phyloP scores from a whole-genome alignment of 208 protist genomes.

The Crithidia thermophila region DNA sequence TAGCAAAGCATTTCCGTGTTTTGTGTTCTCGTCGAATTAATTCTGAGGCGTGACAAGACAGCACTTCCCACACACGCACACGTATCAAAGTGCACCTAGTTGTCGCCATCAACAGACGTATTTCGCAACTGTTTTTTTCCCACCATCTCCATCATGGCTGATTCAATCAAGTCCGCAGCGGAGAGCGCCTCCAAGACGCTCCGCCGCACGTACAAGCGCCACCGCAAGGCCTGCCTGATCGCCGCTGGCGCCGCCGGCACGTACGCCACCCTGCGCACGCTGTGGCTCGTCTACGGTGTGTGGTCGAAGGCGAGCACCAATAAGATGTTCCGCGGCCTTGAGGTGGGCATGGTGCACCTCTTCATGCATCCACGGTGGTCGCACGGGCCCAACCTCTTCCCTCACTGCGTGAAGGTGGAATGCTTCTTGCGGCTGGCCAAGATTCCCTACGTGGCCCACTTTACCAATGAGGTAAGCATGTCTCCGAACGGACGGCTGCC shows the following conservation, averaged over 20 bases:
- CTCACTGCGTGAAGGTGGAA: constrained; percentile 71
- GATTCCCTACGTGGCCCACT: constrained; percentile 73
- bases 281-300: constrained; percentile 26
- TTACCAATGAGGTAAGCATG: constrained; percentile 57
- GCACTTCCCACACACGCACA: too few relatives aligned
- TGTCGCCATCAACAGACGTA: too few relatives aligned
- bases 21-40: too few relatives aligned
- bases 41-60: too few relatives aligned
- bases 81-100: too few relatives aligned
- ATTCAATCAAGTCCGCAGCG: background rate
- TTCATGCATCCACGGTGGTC: constrained; percentile 75
- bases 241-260: constrained; percentile 33
- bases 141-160: constrained; percentile 4
- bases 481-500: constrained; percentile 63
- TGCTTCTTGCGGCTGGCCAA: constrained; percentile 72
- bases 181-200: constrained; percentile 22
- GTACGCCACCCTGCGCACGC: constrained; percentile 35
- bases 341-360: constrained; percentile 67
- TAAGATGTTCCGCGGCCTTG: constrained; percentile 41
- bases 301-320: constrained; percentile 25
- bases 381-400: constrained; percentile 71
- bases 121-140: too few relatives aligned
- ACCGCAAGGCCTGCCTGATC: constrained; percentile 36
- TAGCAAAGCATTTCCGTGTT: too few relatives aligned
- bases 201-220: constrained; percentile 35